Conservation (phyloP, 2,329 filamentous ascomycete species). For the Microdochium nivale region DNA sequence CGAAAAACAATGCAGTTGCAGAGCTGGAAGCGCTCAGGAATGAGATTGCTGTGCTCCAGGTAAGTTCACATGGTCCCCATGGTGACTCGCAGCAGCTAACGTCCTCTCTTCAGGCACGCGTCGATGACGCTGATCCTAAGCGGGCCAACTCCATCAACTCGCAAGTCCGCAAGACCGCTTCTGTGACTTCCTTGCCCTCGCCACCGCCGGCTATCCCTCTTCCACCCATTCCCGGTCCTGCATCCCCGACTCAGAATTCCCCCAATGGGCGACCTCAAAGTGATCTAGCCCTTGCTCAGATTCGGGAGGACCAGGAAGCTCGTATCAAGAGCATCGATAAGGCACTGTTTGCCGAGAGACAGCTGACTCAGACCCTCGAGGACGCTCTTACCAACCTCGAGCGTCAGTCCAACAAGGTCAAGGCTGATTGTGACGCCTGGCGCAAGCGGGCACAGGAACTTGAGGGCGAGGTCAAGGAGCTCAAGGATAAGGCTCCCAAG, state of each 20-base stretch:
- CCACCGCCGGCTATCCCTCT: slow-evolving; percentile 94
- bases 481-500: slow-evolving; percentile 45
- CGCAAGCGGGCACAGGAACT: slow-evolving; percentile 74
- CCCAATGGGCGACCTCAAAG: slow-evolving; percentile 63
- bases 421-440: slow-evolving; percentile 83
- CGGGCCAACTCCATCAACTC: slow-evolving; percentile 54
- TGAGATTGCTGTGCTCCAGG: slow-evolving; percentile 71
- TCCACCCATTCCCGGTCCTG: slow-evolving; percentile 66
- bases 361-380: slow-evolving; percentile 89
- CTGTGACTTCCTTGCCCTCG: slow-evolving; percentile 77
- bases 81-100: slow-evolving; percentile 13
- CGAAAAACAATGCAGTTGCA: slow-evolving; percentile 52
- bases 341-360: slow-evolving; percentile 90
- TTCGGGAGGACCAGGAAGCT: slow-evolving; percentile 90
- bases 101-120: slow-evolving; percentile 14
- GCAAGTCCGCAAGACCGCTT: slow-evolving; percentile 76
- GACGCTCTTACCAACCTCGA: slow-evolving; percentile 94
- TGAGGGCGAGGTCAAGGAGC: slow-evolving; percentile 62
- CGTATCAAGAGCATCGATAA: slow-evolving; percentile 95
- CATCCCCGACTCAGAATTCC: slow-evolving; percentile 36
- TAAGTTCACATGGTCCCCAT: slow-evolving; percentile 29
- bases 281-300: slow-evolving; percentile 66
- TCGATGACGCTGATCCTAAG: slow-evolving; percentile 30
- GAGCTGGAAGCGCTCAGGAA: slow-evolving; percentile 61
- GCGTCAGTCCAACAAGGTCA: slow-evolving; percentile 83